Conservation (phyloP, 2,329 filamentous ascomycete species). For the Claviceps sp. region DNA sequence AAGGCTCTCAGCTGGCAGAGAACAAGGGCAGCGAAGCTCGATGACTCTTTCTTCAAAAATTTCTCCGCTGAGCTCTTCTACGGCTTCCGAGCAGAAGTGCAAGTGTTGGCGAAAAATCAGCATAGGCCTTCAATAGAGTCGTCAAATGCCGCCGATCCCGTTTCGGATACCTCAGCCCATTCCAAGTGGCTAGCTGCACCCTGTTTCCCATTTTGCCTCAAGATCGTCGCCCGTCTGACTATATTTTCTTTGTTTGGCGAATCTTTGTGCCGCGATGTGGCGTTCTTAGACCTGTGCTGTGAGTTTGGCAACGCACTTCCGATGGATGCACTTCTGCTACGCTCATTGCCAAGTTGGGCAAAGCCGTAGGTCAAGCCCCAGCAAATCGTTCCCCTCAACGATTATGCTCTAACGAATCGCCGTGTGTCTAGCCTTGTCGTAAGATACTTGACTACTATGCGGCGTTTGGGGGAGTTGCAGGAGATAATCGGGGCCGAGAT, state of each 20-base stretch:
- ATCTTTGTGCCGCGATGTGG: constrained; percentile 5
- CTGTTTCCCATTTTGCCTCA: constrained; percentile 8
- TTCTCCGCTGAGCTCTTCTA: constrained; percentile 7
- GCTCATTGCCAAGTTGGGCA: constrained; percentile 3
- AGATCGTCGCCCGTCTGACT: constrained; percentile 7
- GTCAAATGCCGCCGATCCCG: too few species aligned
- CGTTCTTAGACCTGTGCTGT: constrained; percentile 7
- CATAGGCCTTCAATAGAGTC: not conserved
- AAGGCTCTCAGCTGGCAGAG: constrained; percentile 9
- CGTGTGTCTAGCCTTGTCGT: constrained; percentile 1
- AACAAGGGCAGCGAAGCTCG: constrained; percentile 4
- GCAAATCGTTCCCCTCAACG: not conserved
- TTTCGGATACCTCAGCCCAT: too few species aligned
- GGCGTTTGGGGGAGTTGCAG: constrained; percentile 1
- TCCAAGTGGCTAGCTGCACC: constrained; percentile 1
- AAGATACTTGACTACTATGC: constrained; percentile 1
- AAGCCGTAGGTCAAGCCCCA: constrained; percentile 3
- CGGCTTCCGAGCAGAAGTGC: constrained; percentile 5
- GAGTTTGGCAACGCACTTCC: constrained; percentile 6
- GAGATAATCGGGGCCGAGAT: constrained; percentile 5
- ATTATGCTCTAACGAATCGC: not conserved
- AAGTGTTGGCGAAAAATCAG: not conserved
- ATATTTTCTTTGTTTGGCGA: constrained; percentile 7
- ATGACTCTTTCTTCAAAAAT: constrained; percentile 7
- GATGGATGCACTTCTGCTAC: constrained; percentile 6